These are phyloP conservation scores for Zygosaccharomyces sapae DNA, from an alignment of 1,139 yeast genomes.

Conservation along the genomic window DNA sequence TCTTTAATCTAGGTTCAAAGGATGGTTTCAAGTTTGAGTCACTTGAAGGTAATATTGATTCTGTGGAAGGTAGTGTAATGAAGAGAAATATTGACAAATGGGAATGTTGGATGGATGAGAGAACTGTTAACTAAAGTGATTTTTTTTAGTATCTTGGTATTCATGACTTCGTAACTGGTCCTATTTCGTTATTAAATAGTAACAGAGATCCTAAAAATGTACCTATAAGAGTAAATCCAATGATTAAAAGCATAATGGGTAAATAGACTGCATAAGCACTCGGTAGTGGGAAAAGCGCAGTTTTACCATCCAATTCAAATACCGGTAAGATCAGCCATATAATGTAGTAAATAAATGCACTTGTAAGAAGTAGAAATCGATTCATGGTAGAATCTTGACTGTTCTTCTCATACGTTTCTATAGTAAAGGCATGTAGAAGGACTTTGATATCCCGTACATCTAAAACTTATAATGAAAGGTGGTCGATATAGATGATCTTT, in stretches of 20 bases:
- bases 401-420: no score
- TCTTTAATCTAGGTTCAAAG: slow-evolving; percentile 14
- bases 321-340: slow-evolving; percentile 34
- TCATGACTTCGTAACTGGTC: background rate
- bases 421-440: no score
- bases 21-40: slow-evolving; percentile 21
- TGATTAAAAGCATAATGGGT: slow-evolving; percentile 29
- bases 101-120: slow-evolving; percentile 76
- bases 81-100: slow-evolving; percentile 53
- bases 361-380: slow-evolving; percentile 21
- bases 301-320: slow-evolving; percentile 28
- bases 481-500: no score
- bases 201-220: slow-evolving; percentile 28
- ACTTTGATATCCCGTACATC: no score
- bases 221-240: slow-evolving; percentile 29
- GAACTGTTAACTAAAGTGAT: slow-evolving; percentile 13
- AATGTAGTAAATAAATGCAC: slow-evolving; percentile 26
- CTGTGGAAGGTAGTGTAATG: slow-evolving; percentile 65
- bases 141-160: no score
- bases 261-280: slow-evolving; percentile 31
- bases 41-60: slow-evolving; percentile 70
- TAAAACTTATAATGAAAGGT: no score
- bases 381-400: slow-evolving; percentile 21
- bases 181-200: slow-evolving; percentile 10
- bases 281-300: slow-evolving; percentile 29